phyloP scores from a whole-genome alignment of 2,329 filamentous ascomycete species.

The Neopestalotiopsis rosae region DNA sequence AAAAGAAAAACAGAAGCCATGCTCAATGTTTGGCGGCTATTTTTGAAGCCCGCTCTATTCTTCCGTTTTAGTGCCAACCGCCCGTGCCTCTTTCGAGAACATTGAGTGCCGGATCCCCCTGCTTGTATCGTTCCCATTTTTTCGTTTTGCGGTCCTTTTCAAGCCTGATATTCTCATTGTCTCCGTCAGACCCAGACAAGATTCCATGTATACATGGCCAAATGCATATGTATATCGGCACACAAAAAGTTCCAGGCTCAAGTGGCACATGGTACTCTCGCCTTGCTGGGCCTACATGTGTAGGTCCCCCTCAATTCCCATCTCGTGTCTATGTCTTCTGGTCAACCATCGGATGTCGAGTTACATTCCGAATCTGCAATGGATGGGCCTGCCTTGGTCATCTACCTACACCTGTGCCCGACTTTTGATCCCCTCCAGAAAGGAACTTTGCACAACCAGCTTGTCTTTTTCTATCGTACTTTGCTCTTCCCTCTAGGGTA shows the following conservation, averaged over 20 bases:
- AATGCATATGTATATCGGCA: not conserved
- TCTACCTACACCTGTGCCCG: not conserved
- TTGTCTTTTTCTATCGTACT: not conserved
- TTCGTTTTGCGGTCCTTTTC: not conserved
- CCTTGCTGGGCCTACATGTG: not conserved
- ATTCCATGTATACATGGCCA: not conserved
- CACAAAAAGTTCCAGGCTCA: not conserved
- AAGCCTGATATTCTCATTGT: not conserved
- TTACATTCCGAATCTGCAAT: slow-evolving; percentile 10
- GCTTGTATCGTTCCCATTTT: not conserved
- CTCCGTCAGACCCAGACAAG: not conserved
- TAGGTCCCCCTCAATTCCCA: not conserved
- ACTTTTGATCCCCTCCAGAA: not conserved
- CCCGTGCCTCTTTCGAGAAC: not conserved
- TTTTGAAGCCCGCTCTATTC: not conserved
- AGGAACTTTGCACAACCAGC: not conserved
- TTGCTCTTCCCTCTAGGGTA: slow-evolving; percentile 1
- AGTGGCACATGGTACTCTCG: slow-evolving; percentile 16
- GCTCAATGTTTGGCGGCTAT: not conserved
- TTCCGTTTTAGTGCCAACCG: not conserved
- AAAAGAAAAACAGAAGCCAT: not conserved
- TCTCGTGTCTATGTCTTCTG: slow-evolving; percentile 17
- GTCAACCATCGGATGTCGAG: slow-evolving; percentile 15
- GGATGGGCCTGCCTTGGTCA: not conserved
- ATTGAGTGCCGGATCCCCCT: not conserved